phyloP scores from a whole-genome alignment of 805 yeast species.

The Zygosaccharomyces bisporus region DNA sequence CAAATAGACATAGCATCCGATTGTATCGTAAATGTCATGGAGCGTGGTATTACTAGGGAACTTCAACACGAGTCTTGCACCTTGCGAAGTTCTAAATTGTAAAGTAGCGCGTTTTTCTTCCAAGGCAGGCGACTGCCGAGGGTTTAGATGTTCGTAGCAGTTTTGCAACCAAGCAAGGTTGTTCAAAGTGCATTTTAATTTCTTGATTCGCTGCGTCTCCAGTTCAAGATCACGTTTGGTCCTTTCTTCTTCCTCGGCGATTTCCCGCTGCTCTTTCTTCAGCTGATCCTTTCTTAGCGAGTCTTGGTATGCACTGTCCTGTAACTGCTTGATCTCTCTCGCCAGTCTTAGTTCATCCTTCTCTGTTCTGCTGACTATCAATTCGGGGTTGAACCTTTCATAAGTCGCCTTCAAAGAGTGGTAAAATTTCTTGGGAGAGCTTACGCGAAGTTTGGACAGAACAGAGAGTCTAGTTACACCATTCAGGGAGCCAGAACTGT shows the following conservation, averaged over 20 bases:
- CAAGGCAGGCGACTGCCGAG: neutral
- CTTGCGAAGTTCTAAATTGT: conserved; percentile 34
- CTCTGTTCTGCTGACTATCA: conserved; percentile 56
- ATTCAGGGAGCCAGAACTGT: conserved; percentile 37
- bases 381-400: conserved; percentile 58
- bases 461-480: conserved; percentile 37
- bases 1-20: conserved; percentile 29
- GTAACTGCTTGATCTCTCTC: conserved; percentile 57
- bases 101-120: conserved; percentile 21
- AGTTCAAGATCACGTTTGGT: conserved; percentile 7
- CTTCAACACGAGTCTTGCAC: conserved; percentile 30
- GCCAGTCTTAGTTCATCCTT: conserved; percentile 54
- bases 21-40: conserved; percentile 22
- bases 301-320: conserved; percentile 62
- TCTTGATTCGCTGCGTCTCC: conserved; percentile 14
- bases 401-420: conserved; percentile 42
- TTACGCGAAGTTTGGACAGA: conserved; percentile 31
- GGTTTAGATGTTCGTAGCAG: conserved; percentile 15
- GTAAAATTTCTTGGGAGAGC: conserved; percentile 34
- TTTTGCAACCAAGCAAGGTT: conserved; percentile 26
- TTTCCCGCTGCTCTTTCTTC: conserved; percentile 46
- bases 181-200: conserved; percentile 18
- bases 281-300: conserved; percentile 55
- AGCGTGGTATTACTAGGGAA: conserved; percentile 21
- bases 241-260: conserved; percentile 17